Evolutionary conservation across 1,284 basidiomycete genomes (phyloP).

Genomic region (Fomitiporia mediterranea): DNA sequence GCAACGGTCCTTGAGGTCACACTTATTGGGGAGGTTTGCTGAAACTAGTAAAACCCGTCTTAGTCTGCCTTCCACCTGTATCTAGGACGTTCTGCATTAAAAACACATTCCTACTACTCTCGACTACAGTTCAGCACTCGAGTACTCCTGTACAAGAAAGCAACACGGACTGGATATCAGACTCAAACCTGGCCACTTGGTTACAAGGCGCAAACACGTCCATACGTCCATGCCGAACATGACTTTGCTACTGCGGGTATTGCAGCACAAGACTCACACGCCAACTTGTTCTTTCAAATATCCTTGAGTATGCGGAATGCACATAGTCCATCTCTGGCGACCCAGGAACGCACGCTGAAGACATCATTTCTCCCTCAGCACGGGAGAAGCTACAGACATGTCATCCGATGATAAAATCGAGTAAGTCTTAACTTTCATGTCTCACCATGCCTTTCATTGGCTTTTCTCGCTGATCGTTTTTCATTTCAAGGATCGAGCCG

Average conservation of each 20-base stretch:
- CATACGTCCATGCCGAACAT: background rate
- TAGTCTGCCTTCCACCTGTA: too few species aligned
- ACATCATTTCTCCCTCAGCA: background rate
- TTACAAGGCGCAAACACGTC: background rate
- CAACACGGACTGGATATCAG: too few species aligned
- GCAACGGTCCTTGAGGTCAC: too few species aligned
- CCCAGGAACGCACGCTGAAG: background rate
- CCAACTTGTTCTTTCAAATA: conserved; percentile 2
- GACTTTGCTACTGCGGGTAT: background rate
- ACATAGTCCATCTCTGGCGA: background rate
- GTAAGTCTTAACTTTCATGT: too few species aligned
- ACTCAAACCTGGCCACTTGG: background rate
- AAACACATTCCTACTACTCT: too few species aligned
- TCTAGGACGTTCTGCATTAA: too few species aligned
- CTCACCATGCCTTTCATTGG: background rate
- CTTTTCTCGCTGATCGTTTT: background rate
- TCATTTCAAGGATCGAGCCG: conserved; percentile 4
- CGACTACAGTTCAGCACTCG: too few species aligned
- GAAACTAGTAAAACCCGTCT: too few species aligned
- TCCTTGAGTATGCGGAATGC: background rate
- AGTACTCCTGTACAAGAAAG: too few species aligned
- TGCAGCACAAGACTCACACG: background rate
- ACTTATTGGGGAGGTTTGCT: too few species aligned
- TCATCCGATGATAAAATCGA: background rate
- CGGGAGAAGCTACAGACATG: background rate